Evolutionary conservation across 352 stramenopile genomes (phyloP), one percentile per base, ranked within the genome.

Genomic region (Globisporangium uncinulatum): DNA sequence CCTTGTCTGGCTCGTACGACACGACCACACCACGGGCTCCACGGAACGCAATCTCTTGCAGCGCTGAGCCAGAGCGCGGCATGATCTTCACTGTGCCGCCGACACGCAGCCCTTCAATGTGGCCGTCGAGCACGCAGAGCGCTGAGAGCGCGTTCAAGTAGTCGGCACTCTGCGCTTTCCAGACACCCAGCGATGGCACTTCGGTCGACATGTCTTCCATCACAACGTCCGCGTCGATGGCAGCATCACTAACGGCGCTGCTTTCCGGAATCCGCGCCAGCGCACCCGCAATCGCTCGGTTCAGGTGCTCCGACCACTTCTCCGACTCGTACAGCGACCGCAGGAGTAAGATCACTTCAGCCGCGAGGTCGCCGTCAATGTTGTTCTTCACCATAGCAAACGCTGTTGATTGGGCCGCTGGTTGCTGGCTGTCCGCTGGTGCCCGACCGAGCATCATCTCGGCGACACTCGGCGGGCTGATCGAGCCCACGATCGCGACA

Each of bases 1-100:
- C 86, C 56, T 95, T 95, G 42, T 92, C 82, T 1, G 79, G 70
- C 52, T 94, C 86, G 41, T 92, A 92, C 6, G 78, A 66, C 51
- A 95, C 75, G 34, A 95, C 71, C 17, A 92, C 70, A 29, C 83
- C 86, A 43, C 74, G 71, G 51, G 84, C 78, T 20, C 86, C 83
- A 46, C 83, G 70, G 43, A 94, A 89, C 0, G 81, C 76, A 15
- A 83, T 79, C 51, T 95, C 86, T 59, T 95, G 85, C 8, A 84
- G 61, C 4, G 76, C 71, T 6, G 78, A 89, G 4, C 75, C 74
- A n/a, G 75, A 69, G 41, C 80, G 80, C 21, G 83, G 86, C 60
- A 93, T 73, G 47, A 95, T 87, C 53, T 91, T 92, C 20, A 95
- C 83, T n/a, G 76, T 88, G 17, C 75, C 80, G 15, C 86, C 86